Conservation (phyloP, 73 alveolate genomes). For the Blepharisma stoltei region DNA sequence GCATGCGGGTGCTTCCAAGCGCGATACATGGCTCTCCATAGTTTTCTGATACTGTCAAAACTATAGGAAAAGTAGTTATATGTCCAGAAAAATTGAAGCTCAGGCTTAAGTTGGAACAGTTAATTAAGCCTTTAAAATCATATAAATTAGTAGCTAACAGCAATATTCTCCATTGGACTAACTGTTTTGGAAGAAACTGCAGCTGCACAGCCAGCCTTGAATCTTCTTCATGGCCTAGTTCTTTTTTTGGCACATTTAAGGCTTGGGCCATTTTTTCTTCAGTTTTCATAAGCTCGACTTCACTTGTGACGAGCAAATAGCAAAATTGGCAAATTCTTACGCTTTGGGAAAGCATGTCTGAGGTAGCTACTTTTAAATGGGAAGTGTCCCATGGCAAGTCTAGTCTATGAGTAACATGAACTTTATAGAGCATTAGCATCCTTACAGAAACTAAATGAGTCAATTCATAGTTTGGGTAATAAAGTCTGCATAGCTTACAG, state of each 20-base stretch:
- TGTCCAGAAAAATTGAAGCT: constrained; percentile 4
- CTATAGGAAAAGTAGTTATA: constrained; percentile 10
- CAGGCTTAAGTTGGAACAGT: not conserved
- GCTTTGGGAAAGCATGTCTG: not conserved
- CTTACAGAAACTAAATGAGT: constrained; percentile 21
- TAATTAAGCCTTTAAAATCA: not conserved
- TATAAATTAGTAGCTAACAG: not conserved
- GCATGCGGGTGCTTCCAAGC: not conserved
- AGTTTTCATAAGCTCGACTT: constrained; percentile 25
- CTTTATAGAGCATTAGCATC: constrained; percentile 31
- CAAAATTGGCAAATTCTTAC: constrained; percentile 25
- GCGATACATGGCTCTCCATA: not conserved
- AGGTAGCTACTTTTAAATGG: constrained; percentile 14
- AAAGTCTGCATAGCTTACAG: constrained; percentile 22
- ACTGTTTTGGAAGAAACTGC: constrained; percentile 28
- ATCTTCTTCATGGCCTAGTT: constrained; percentile 21
- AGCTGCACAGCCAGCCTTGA: not conserved
- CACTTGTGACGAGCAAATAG: constrained; percentile 25
- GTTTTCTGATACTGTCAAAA: not conserved
- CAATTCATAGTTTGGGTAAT: constrained; percentile 12
- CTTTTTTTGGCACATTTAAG: constrained; percentile 1
- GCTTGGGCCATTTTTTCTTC: constrained; percentile 26
- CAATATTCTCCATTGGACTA: constrained; percentile 16
- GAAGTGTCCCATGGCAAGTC: constrained; percentile 30
- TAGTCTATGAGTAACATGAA: not conserved